Base-by-base conservation (phyloP, 495 filamentous ascomycete genomes). In the Ascodesmis nigricans region DNA sequence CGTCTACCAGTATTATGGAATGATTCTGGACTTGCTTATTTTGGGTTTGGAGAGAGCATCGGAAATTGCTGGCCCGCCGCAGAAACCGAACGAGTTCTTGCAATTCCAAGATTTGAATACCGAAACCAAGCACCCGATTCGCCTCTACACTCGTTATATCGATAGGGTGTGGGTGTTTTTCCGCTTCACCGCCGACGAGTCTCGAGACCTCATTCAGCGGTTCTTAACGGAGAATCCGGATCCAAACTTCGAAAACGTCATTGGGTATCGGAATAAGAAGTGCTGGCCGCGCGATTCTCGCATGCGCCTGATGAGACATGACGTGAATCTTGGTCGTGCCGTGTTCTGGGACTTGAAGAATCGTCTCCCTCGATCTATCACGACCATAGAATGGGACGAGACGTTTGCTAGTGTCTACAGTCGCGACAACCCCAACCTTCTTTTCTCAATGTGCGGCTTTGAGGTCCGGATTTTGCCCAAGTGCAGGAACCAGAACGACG, bases 291-390 rank as follows among this genome's bases (percentile, higher is more conserved):
- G 90, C 33, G 90, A 99, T 52, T 91, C 81, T 6, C 66, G 90
- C 17, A 99, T 99, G 90, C 71, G 90, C 17, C 57, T 99, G 44
- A 99, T 99, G 90, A 72, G 90, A 43, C 90, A 99, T 54, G 90
- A 99, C 62, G 90, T 99, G 40, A 95, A 99, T 47, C 73, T 99
- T 36, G 90, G 90, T 5, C 73, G 90, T 44, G 90, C 90, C 41
- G 90, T 95, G 8, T 99, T 99, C 59, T 99, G 90, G 87, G 87
- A 99, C 52, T 53, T 99, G 55, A 99, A 99, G 65, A 95, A 99
- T 55, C 66, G 90, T 10, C 63, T 99, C 29, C 90, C 90, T 10
- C 65, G 90, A 39, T 91, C 81, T 15, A 71, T 99, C 26, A 95
- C 90, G 0, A 95, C 90, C 1, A 87, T 95, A 39, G 90, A 99